A percentile compares a stretch with the other conserved stretches of the same genome.
These are phyloP conservation scores for Ceriops decandra DNA, from an alignment of 345 rosid species.

Conservation along the genomic window DNA sequence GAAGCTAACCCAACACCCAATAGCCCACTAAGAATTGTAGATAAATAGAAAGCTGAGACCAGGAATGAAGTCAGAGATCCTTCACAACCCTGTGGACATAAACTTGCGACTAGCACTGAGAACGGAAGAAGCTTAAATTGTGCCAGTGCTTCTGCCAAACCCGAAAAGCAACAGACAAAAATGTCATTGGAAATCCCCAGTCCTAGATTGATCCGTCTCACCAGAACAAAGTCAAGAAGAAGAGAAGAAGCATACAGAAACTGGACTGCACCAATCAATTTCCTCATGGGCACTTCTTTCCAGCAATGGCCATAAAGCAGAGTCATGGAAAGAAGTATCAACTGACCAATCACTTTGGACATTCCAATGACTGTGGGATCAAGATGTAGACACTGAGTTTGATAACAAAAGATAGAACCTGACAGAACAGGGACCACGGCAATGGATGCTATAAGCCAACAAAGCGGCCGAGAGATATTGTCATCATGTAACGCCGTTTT, in stretches of 20 bases:
- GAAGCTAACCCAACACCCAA: conserved; percentile 73
- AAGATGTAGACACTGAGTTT: conserved; percentile 69
- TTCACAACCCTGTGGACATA: conserved; percentile 81
- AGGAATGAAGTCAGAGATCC: conserved; percentile 83
- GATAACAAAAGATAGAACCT: conserved; percentile 81
- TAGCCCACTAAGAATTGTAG: conserved; percentile 67
- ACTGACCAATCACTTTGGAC: conserved; percentile 74
- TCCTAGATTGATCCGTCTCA: conserved; percentile 57
- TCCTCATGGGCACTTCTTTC: conserved; percentile 69
- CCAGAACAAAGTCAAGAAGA: conserved; percentile 69
- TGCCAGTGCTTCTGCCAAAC: conserved; percentile 68
- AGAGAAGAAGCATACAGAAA: conserved; percentile 54
- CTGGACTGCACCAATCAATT: conserved; percentile 51
- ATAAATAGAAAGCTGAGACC: conserved; percentile 69
- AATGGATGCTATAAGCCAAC: conserved; percentile 71
- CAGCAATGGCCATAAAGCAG: conserved; percentile 53
- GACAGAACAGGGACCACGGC: conserved; percentile 65
- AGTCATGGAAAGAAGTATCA: conserved; percentile 58
- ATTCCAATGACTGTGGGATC: conserved; percentile 69
- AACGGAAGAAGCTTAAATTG: conserved; percentile 89
- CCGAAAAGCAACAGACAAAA: conserved; percentile 63
- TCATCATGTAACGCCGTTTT: conserved; percentile 47
- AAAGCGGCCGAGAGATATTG: conserved; percentile 50
- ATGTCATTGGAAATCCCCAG: conserved; percentile 66
- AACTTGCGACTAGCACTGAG: conserved; percentile 49